Percentiles rank a stretch among this genome's conserved stretches.
Evolutionary conservation across 495 filamentous ascomycete genomes (phyloP).

Genomic region (Aspergillus indologenus): DNA sequence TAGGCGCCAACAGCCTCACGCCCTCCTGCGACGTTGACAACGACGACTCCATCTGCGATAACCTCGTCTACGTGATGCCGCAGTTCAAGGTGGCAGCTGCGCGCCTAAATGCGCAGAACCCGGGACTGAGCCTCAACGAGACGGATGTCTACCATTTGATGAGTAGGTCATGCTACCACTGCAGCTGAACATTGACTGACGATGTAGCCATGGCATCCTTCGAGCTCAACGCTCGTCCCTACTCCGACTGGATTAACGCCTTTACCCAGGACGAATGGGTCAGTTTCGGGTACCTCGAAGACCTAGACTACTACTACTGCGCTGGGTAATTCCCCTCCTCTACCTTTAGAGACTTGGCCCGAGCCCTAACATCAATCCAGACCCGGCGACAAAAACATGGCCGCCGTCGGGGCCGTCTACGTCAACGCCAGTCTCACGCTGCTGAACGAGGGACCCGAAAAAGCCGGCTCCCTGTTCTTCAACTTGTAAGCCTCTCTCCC

Average conservation of each 20-base stretch:
- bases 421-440: slow-evolving; percentile 4
- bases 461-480: slow-evolving; percentile 2
- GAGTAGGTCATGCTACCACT: not conserved
- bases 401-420: slow-evolving; percentile 4
- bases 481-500: slow-evolving; percentile 3
- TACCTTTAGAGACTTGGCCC: not conserved
- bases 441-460: not conserved
- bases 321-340: not conserved
- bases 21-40: not conserved
- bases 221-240: slow-evolving; percentile 4
- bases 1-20: slow-evolving; percentile 2
- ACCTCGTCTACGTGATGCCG: not conserved
- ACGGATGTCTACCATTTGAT: slow-evolving; percentile 3
- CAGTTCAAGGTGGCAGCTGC: slow-evolving; percentile 5
- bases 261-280: slow-evolving; percentile 5
- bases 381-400: slow-evolving; percentile 6
- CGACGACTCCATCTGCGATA: not conserved
- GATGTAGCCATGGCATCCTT: not conserved
- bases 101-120: slow-evolving; percentile 1
- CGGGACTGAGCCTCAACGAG: not conserved
- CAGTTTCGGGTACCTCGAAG: slow-evolving; percentile 3
- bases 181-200: not conserved
- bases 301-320: slow-evolving; percentile 8
- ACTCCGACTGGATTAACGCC: slow-evolving; percentile 5
- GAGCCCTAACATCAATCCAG: not conserved